Base-by-base conservation (phyloP, 768 basidiomycete species). In the Lepiota venenata region DNA sequence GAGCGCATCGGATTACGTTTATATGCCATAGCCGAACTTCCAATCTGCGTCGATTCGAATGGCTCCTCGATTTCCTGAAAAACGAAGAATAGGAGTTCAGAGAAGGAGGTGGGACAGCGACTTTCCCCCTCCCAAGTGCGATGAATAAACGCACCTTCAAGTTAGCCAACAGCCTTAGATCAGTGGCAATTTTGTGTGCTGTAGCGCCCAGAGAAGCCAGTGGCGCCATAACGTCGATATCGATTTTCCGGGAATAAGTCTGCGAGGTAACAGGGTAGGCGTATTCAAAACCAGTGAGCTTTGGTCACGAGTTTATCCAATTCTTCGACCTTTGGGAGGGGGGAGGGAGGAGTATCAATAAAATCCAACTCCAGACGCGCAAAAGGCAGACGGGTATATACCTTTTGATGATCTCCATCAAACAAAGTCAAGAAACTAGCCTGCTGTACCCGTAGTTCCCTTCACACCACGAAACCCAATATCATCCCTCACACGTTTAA, bases 1-100 rank as follows among this genome's bases (percentile, higher is more conserved):
- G 85, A 95, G 54, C 97, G 91, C 97, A 99, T 99, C 6, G 97
- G 97, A 71, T 99, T 98, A 52, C 96, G 84, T 74, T 98, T 98
- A 83, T 98, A 98, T 8, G 96, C 96, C 96, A 98, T 98, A 1
- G 94, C 94, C 0, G 89, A 93, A 9, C 89, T 91, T 6, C 97
- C 97, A 60, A 98, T 99, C 74, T 99, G 97, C 16, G 96, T 96
- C 49, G 93, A 91, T 71, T 99, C 96, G 70, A 98, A 98, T 0
- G 97, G 97, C 67, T 99, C 97, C 72, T 99, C 97, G 42, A 99
- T 80, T 84, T 98, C 97, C 86, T 91, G 22, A 14, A 37, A 21
- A 18, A 27, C 14, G 16, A 36, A 1, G 43, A 35, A 32, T 0
- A 6, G 5, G 14, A 29, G 9, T 32, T 52, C 9, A 41, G 15